phyloP scores from a whole-genome alignment of 208 protist species.

The Naegleria fowleri region DNA sequence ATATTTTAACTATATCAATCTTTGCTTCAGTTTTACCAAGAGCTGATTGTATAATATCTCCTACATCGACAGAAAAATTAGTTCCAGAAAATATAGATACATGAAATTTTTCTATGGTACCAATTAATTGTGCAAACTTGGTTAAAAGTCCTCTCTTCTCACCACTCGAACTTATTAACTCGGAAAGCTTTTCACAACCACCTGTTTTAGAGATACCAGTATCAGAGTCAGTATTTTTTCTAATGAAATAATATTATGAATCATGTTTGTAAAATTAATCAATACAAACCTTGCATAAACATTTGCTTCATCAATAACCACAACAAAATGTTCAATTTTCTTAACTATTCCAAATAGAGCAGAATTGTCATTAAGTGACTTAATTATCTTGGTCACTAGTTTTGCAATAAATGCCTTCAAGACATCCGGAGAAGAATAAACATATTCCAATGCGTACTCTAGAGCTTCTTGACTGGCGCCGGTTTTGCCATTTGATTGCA shows the following conservation, averaged over 20 bases:
- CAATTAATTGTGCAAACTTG: neutral
- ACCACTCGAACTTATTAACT: neutral
- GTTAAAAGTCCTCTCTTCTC: neutral
- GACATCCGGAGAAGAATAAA: neutral
- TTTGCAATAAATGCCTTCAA: neutral
- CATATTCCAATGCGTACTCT: neutral
- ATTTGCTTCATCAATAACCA: neutral
- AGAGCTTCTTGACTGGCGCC: neutral
- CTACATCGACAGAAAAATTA: neutral
- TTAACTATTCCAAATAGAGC: neutral
- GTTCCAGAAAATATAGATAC: neutral
- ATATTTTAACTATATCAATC: neutral
- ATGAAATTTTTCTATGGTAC: neutral
- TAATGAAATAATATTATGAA: neutral
- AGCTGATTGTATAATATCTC: neutral
- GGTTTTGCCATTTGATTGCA: neutral
- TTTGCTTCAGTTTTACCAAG: neutral
- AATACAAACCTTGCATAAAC: neutral
- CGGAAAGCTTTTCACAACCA: neutral
- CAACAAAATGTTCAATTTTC: neutral
- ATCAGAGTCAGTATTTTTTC: neutral
- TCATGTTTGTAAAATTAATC: neutral
- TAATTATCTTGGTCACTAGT: neutral
- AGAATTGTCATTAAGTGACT: neutral
- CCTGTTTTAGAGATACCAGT: too few relatives aligned